Base-by-base conservation (phyloP, 306 rosid species). In the Rosa persica region DNA sequence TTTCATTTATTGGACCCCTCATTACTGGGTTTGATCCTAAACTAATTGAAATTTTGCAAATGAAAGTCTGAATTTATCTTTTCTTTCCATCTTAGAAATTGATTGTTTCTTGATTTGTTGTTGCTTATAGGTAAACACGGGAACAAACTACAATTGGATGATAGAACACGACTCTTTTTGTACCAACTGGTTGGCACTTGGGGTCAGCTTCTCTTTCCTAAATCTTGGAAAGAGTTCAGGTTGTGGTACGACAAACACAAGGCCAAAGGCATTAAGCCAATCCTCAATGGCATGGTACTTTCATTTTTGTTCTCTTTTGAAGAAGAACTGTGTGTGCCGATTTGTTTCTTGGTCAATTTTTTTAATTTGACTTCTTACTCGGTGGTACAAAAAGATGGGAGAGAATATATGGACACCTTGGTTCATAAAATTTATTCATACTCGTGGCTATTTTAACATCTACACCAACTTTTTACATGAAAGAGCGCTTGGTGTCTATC, bases 401-500 rank as follows among this genome's bases (percentile, higher is more conserved):
- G 98, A 94, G 85, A 94, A 87, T 73, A 94, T 92, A 82, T 94
- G 98, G 98, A 94, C 98, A 58, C 98, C 98, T 77, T 94, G 97
- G 98, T 94, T 94, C 84, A 92, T 94, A 57, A 89, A 94, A 82
- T 94, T 94, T 76, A 87, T 94, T 78, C 97, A 94, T 79, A 85
- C 94, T 61, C 96, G 62, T 51, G 91, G 94, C 70, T 94, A 92
- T 82, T 94, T 84, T 25, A 94, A 94, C 83, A 87, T 94, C 70
- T 94, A 92, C 80, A 84, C 96, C 55, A 87, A 89, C 69, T 88
- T 92, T 82, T 84, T 89, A 81, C 87, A 73, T 12, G 96, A 92
- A 82, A 90, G 98, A 83, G 97, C 97, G 0, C 84, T 94, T 73
- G 90, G 97, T 81, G 89, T 88, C 69, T 94, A 97, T 85, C 96